Evolutionary conservation across 2,329 filamentous ascomycete species (phyloP), one percentile per base, ranked within the genome.

Genomic region (Ceratocystis colombiana): DNA sequence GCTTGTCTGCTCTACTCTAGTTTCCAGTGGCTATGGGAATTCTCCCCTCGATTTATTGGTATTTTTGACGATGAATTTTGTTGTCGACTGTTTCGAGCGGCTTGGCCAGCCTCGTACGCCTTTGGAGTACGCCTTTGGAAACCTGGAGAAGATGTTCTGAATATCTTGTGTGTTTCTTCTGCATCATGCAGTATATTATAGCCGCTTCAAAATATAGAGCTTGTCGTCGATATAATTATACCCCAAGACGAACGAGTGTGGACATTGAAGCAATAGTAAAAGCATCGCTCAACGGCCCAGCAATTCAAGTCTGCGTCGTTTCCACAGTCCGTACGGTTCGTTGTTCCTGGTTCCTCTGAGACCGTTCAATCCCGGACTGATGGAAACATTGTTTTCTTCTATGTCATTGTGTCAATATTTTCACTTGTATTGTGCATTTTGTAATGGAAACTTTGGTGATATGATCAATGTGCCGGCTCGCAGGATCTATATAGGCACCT

Each of bases 201-300:
- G 7, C 53, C 64, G 67, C 67, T 68, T 68, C 67, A 68, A 68
- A 53, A 64, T 62, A 64, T 69, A 67, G 68, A 69, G 67, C 68
- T 69, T 69, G 67, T 64, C 68, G 62, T 64, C 59, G 55, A 59
- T 50, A 28, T 59, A 1, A 44, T 63, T 66, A 33, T 53, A 48
- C 41, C 28, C 64, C 57, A 65, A 57, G 64, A 78, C 82, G 82
- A 74, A 79, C 80, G 83, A 82, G 83, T 85, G 83, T 85, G 83
- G 83, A 86, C 83, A 84, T 76, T 84, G 83, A 86, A 86, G 83
- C 83, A 79, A 86, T 71, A 86, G 76, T 68, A 76, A 82, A 77
- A 77, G 66, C 59, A 65, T 64, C 61, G 28, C 63, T 66, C 66
- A 68, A 37, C 41, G 64, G 66, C 66, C 66, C 64, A 68, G 66